Conservation (phyloP, 2,329 filamentous ascomycete species). For the Cordyceps fumosorosea region DNA sequence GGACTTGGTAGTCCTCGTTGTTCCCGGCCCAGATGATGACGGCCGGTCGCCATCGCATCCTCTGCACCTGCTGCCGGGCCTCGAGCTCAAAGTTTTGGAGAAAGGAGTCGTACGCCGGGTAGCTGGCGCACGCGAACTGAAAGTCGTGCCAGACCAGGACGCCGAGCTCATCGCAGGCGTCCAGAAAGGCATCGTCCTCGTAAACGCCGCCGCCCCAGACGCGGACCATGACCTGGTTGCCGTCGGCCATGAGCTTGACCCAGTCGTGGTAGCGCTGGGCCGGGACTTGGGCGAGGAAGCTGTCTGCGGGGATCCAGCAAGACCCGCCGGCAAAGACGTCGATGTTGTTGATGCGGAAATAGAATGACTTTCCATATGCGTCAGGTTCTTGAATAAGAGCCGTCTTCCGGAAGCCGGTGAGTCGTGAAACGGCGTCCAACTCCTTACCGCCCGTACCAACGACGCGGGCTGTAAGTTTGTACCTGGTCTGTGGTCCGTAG, state of each 20-base stretch:
- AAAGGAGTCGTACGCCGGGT: conserved; percentile 57
- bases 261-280: conserved; percentile 59
- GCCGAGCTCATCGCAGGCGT: conserved; percentile 64
- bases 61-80: conserved; percentile 53
- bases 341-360: conserved; percentile 65
- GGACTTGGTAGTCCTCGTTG: conserved; percentile 74
- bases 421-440: conserved; percentile 49
- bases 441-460: conserved; percentile 27
- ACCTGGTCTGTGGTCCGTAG: conserved; percentile 64
- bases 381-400: conserved; percentile 48
- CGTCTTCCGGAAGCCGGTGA: conserved; percentile 57
- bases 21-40: conserved; percentile 74
- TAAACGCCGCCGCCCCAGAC: conserved; percentile 70
- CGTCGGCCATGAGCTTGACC: conserved; percentile 63
- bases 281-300: conserved; percentile 60
- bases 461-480: conserved; percentile 54
- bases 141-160: conserved; percentile 77
- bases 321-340: conserved; percentile 70
- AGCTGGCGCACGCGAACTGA: conserved; percentile 66
- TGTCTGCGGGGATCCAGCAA: conserved; percentile 73
- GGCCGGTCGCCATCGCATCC: conserved; percentile 52
- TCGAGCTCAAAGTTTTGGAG: conserved; percentile 55
- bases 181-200: conserved; percentile 63
- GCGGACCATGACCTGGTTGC: conserved; percentile 69
- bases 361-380: conserved; percentile 64